Evolutionary conservation across 1,284 basidiomycete genomes (phyloP).

Genomic region (Moesziomyces globuligerus): DNA sequence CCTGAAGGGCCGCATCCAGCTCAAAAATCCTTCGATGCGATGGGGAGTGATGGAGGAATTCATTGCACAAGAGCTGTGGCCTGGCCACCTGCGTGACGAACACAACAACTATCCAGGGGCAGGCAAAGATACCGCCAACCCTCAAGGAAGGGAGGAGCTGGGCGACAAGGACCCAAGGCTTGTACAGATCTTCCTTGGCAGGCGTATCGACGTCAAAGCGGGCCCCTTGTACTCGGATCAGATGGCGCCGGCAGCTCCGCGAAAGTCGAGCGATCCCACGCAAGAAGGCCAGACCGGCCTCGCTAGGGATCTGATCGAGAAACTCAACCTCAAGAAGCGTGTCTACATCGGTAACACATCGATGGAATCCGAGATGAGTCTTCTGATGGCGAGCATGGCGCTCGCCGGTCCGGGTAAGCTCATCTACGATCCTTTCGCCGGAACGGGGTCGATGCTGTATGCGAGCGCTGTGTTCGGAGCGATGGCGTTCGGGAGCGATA

Average conservation of each 20-base stretch:
- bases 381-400: constrained; percentile 95
- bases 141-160: constrained; percentile 39
- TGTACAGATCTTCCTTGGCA: constrained; percentile 57
- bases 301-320: constrained; percentile 64
- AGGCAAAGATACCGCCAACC: constrained; percentile 23
- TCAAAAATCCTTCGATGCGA: constrained; percentile 82
- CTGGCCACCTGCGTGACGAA: constrained; percentile 31
- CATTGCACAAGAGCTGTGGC: constrained; percentile 65
- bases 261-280: constrained; percentile 46
- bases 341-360: constrained; percentile 91
- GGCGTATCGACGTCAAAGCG: constrained; percentile 36
- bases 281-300: constrained; percentile 47
- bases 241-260: constrained; percentile 8
- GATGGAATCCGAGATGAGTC: constrained; percentile 95
- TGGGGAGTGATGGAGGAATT: constrained; percentile 91
- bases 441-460: constrained; percentile 96
- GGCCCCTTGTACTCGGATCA: constrained; percentile 23
- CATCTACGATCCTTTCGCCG: constrained; percentile 95
- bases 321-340: constrained; percentile 83
- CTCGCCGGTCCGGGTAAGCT: constrained; percentile 86
- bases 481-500: constrained; percentile 88
- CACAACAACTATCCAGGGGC: constrained; percentile 38
- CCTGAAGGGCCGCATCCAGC: constrained; percentile 82
- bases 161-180: constrained; percentile 53
- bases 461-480: constrained; percentile 80